Evolutionary conservation across 2,329 filamentous ascomycete genomes (phyloP).

Genomic region (Colletotrichum navitas): DNA sequence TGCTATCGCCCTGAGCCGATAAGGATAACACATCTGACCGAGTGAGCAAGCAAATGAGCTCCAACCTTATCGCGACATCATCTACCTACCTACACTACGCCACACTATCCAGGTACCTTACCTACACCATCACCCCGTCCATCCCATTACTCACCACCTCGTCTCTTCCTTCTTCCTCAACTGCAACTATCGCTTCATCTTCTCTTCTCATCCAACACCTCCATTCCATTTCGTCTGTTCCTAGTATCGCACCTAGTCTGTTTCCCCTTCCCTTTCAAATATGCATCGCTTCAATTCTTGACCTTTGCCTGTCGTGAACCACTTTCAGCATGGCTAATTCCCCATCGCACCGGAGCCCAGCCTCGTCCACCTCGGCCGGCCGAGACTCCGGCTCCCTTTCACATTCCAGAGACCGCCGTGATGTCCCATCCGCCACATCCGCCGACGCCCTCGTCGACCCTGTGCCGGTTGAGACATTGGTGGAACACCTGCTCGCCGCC

Average conservation of each 20-base stretch:
- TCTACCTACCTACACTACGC: conserved; percentile 12
- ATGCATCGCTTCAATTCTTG: conserved; percentile 40
- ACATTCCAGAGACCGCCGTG: conserved; percentile 43
- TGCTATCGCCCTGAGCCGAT: conserved; percentile 15
- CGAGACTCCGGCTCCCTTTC: conserved; percentile 38
- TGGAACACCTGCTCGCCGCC: conserved; percentile 85
- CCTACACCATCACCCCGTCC: neutral
- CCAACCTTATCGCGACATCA: conserved; percentile 42
- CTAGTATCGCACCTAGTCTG: conserved; percentile 6
- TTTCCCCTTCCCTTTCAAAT: conserved; percentile 17
- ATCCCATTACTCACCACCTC: conserved; percentile 8
- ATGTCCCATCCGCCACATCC: conserved; percentile 44
- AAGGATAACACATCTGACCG: conserved; percentile 39
- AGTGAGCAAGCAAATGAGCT: conserved; percentile 3
- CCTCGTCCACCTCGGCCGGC: conserved; percentile 42
- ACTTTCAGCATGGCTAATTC: conserved; percentile 42
- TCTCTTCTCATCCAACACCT: neutral
- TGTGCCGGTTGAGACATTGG: conserved; percentile 78
- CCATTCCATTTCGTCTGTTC: neutral
- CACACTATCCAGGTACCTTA: neutral
- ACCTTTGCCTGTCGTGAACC: conserved; percentile 30
- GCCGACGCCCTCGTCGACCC: conserved; percentile 49
- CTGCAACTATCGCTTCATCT: neutral
- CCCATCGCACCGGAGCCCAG: conserved; percentile 37
- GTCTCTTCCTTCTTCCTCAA: neutral